Evolutionary conservation across 2,329 filamentous ascomycete genomes (phyloP).

Genomic region (Epichloe brachyelytri): DNA sequence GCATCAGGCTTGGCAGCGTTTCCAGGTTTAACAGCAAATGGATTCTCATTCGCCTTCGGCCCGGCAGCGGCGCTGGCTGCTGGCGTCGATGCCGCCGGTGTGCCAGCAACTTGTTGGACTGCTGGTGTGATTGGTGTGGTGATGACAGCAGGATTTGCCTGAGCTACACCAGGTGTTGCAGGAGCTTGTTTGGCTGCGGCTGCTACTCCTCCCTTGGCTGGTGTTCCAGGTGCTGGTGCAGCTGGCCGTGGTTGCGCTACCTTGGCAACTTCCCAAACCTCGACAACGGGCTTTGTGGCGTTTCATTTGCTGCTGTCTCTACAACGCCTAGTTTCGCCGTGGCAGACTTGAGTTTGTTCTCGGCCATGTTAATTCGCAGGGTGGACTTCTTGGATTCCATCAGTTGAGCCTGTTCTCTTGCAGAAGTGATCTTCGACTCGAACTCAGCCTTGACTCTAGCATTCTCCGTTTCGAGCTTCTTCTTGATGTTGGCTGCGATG

Average conservation of each 20-base stretch:
- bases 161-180: conserved; percentile 1
- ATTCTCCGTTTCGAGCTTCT: conserved; percentile 55
- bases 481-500: conserved; percentile 50
- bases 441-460: conserved; percentile 44
- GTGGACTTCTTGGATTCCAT: conserved; percentile 64
- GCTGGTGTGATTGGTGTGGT: not conserved
- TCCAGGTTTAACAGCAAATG: not conserved
- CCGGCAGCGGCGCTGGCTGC: conserved; percentile 3
- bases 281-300: conserved; percentile 68
- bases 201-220: conserved; percentile 6
- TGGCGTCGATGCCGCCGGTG: conserved; percentile 9
- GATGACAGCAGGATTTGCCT: conserved; percentile 1
- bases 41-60: not conserved
- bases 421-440: conserved; percentile 40
- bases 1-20: not conserved
- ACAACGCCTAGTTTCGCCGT: conserved; percentile 67
- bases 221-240: conserved; percentile 6
- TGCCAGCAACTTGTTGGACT: conserved; percentile 1
- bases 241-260: conserved; percentile 18
- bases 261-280: conserved; percentile 79
- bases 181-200: conserved; percentile 11
- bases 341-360: conserved; percentile 51
- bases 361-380: conserved; percentile 65
- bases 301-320: conserved; percentile 70
- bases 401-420: conserved; percentile 51